Conservation (phyloP, 768 basidiomycete species). For the Suillus ampliporus region DNA sequence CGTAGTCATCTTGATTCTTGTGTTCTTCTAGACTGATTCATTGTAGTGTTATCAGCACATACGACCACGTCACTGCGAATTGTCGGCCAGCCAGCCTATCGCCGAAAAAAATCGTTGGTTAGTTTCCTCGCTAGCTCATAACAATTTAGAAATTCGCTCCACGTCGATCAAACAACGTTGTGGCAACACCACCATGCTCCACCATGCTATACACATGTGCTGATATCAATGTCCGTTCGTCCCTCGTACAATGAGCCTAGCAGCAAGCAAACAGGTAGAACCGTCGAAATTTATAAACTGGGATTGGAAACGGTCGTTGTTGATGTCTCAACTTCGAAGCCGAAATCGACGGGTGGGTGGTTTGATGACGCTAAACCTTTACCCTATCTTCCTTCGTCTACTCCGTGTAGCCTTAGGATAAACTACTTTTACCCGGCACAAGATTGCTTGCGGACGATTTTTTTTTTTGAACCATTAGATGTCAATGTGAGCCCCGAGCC, state of each 20-base stretch:
- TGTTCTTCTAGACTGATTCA: background rate
- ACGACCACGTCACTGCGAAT: background rate
- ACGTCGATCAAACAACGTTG: background rate
- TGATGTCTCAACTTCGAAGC: background rate
- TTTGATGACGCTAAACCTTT: background rate
- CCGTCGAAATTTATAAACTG: background rate
- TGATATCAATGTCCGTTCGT: background rate
- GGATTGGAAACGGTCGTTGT: background rate
- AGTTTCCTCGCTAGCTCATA: background rate
- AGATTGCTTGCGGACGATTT: background rate
- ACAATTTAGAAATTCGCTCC: background rate
- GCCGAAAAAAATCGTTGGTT: background rate
- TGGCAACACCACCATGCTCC: background rate
- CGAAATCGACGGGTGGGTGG: background rate
- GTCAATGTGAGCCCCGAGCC: background rate
- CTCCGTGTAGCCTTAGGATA: background rate
- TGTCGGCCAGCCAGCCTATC: background rate
- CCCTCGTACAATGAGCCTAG: background rate
- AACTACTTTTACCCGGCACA: slow-evolving; percentile 5
- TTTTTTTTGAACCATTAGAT: slow-evolving; percentile 7
- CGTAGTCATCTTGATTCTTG: background rate
- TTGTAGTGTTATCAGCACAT: background rate
- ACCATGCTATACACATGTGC: background rate
- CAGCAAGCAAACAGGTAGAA: background rate
- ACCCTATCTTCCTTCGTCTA: background rate